phyloP scores from a whole-genome alignment of 2,329 filamentous ascomycete genomes.

The Talaromyces pinophilus region DNA sequence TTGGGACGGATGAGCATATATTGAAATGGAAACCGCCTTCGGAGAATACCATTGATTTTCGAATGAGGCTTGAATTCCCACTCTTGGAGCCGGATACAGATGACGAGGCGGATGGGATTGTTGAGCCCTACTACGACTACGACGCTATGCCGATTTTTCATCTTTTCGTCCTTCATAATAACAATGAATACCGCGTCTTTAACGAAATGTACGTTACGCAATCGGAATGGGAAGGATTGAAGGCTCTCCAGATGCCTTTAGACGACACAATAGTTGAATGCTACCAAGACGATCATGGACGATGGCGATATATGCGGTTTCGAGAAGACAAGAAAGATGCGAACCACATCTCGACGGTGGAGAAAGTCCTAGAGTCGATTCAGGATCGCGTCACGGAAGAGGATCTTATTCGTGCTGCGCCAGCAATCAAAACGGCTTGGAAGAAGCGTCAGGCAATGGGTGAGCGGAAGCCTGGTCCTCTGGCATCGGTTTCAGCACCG shows the following conservation, averaged over 20 bases:
- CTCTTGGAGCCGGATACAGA: constrained; percentile 65
- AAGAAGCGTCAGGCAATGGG: constrained; percentile 61
- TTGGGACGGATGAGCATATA: constrained; percentile 89
- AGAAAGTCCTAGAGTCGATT: constrained; percentile 87
- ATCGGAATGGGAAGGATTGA: constrained; percentile 81
- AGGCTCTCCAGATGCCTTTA: constrained; percentile 71
- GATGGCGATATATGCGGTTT: constrained; percentile 87
- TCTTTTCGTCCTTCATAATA: constrained; percentile 69
- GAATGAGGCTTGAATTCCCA: constrained; percentile 75
- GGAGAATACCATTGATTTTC: constrained; percentile 95
- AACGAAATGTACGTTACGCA: constrained; percentile 68
- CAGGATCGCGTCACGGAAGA: constrained; percentile 79
- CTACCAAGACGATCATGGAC: constrained; percentile 69
- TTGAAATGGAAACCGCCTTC: constrained; percentile 96
- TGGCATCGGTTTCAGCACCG: constrained; percentile 25
- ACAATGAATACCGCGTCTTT: constrained; percentile 66
- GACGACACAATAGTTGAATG: constrained; percentile 89
- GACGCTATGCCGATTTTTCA: constrained; percentile 74
- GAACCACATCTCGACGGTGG: constrained; percentile 82
- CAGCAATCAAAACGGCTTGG: constrained; percentile 75
- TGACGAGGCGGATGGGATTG: constrained; percentile 67
- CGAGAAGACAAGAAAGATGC: constrained; percentile 90
- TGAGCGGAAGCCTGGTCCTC: constrained; percentile 23
- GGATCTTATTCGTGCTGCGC: constrained; percentile 71
- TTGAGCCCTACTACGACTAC: constrained; percentile 71